Percentiles rank a stretch among this genome's conserved stretches.
These are phyloP conservation scores for Leptographium procerum DNA, from an alignment of 2,329 filamentous ascomycete species.

Conservation along the genomic window DNA sequence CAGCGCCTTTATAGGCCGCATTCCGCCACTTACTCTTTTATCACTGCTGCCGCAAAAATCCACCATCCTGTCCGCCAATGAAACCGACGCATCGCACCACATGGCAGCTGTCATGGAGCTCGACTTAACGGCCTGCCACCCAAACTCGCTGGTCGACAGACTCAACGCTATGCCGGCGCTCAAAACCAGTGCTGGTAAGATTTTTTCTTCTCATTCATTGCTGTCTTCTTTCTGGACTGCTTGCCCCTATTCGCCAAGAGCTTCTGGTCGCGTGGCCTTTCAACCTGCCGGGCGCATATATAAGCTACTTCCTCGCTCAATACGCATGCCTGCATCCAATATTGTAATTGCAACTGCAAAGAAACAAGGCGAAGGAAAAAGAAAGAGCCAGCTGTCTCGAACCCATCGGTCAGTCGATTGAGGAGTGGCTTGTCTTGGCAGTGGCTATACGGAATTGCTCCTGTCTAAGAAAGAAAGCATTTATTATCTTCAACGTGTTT, in stretches of 20 bases:
- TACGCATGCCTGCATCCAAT: background rate
- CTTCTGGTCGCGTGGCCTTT: background rate
- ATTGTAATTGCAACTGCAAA: background rate
- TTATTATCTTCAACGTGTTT: no score
- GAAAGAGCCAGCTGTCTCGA: background rate
- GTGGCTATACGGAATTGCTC: background rate
- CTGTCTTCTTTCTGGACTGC: constrained; percentile 10
- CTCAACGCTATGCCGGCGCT: constrained; percentile 46
- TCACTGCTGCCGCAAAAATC: background rate
- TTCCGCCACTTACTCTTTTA: background rate
- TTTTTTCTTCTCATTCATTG: constrained; percentile 6
- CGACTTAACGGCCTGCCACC: constrained; percentile 35
- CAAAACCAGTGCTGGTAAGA: constrained; percentile 49
- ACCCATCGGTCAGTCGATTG: background rate
- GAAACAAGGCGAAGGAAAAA: no score
- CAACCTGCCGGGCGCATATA: background rate
- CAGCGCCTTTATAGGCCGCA: background rate
- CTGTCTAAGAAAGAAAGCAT: no score
- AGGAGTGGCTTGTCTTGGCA: background rate
- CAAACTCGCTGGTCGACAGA: constrained; percentile 38
- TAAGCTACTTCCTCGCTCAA: background rate
- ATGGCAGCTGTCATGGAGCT: constrained; percentile 33
- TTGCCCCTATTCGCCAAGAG: background rate
- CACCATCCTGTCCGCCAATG: constrained; percentile 15
- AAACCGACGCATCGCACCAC: constrained; percentile 24